Percentiles rank a stretch among this genome's conserved stretches.
phyloP scores from a whole-genome alignment of 2,329 filamentous ascomycete genomes.

The Beauveria asiatica region DNA sequence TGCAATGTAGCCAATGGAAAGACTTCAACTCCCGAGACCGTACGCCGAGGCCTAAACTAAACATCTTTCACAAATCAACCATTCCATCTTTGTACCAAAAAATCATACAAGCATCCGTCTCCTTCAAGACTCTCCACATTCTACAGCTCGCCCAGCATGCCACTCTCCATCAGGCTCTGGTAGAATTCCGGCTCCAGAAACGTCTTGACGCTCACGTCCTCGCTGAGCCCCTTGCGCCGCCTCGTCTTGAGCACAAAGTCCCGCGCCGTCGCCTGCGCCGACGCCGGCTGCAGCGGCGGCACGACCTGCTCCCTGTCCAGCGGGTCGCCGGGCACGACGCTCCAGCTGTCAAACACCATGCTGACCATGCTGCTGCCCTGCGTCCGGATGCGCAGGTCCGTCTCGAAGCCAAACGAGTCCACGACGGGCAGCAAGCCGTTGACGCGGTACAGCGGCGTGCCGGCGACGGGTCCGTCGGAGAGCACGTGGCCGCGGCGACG shows the following conservation, averaged over 20 bases:
- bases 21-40: constrained; percentile 5
- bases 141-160: constrained; percentile 59
- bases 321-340: constrained; percentile 89
- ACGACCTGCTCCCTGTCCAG: constrained; percentile 79
- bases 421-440: constrained; percentile 90
- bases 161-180: constrained; percentile 77
- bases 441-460: constrained; percentile 87
- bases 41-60: constrained; percentile 4
- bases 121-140: not conserved
- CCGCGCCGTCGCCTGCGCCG: constrained; percentile 78
- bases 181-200: constrained; percentile 95
- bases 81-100: constrained; percentile 10
- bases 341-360: constrained; percentile 93
- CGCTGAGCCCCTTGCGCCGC: constrained; percentile 83
- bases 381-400: constrained; percentile 90
- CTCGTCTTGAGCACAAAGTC: constrained; percentile 97
- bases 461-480: constrained; percentile 86
- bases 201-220: constrained; percentile 92
- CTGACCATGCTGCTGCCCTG: constrained; percentile 86
- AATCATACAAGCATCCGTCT: not conserved
- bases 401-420: constrained; percentile 96
- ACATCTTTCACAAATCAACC: not conserved
- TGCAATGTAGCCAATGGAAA: not conserved
- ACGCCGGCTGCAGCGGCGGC: constrained; percentile 77
- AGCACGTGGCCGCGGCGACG: constrained; percentile 86